Evolutionary conservation across 2,329 filamentous ascomycete genomes (phyloP).

Genomic region (Fusarium lyarnte): DNA sequence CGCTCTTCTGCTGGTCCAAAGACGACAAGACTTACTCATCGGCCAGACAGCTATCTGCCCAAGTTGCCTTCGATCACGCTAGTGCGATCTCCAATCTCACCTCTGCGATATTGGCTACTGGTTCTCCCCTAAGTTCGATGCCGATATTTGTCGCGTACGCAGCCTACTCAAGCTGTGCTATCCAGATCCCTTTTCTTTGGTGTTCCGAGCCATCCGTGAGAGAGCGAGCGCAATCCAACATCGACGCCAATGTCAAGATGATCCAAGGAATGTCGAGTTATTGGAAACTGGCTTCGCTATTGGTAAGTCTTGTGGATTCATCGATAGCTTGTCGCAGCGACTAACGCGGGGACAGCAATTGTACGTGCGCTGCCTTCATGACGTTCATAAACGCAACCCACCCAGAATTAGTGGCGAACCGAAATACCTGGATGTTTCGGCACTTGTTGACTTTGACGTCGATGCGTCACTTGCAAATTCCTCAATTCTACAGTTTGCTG

Average conservation of each 20-base stretch:
- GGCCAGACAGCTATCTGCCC: not conserved
- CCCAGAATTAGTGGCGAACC: not conserved
- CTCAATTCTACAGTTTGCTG: not conserved
- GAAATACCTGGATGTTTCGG: not conserved
- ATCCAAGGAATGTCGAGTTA: not conserved
- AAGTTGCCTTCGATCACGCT: not conserved
- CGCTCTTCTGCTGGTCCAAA: not conserved
- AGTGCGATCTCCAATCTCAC: not conserved
- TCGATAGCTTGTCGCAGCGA: rapidly evolving
- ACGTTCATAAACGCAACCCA: not conserved
- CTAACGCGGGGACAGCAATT: not conserved
- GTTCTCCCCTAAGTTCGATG: rapidly evolving
- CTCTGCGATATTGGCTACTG: rapidly evolving
- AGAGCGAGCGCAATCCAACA: not conserved
- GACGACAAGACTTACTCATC: not conserved
- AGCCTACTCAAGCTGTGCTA: not conserved
- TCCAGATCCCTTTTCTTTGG: slow-evolving; percentile 1
- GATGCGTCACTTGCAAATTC: not conserved
- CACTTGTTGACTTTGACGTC: rapidly evolving
- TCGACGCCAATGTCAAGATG: not conserved
- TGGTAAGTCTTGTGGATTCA: rapidly evolving
- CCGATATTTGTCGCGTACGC: slow-evolving; percentile 4
- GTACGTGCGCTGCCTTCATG: not conserved
- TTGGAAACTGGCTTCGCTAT: not conserved
- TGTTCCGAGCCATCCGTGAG: not conserved